Conservation (phyloP, 2,329 filamentous ascomycete genomes). For the Lachnellula suecica region DNA sequence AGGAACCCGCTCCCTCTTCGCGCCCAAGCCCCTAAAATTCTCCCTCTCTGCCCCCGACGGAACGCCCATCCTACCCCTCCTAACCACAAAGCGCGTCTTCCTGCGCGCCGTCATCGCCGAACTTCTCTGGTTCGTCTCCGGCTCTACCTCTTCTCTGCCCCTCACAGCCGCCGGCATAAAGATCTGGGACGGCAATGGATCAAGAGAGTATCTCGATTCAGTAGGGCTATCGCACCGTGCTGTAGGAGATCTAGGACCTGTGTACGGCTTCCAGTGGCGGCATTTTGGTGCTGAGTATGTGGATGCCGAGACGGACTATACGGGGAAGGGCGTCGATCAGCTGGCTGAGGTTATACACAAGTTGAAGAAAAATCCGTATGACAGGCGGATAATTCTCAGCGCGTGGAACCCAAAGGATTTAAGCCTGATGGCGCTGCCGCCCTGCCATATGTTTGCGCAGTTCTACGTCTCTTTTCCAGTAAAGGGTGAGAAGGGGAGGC, state of each 20-base stretch:
- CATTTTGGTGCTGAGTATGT: slow-evolving; percentile 93
- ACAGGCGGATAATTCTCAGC: slow-evolving; percentile 83
- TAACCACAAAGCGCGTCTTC: slow-evolving; percentile 97
- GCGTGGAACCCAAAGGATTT: slow-evolving; percentile 94
- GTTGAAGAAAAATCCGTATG: slow-evolving; percentile 79
- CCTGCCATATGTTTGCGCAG: slow-evolving; percentile 97
- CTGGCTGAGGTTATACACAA: slow-evolving; percentile 88
- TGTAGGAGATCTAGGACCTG: slow-evolving; percentile 87
- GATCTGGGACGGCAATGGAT: slow-evolving; percentile 98
- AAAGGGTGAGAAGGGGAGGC: slow-evolving; percentile 55
- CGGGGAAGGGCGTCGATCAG: slow-evolving; percentile 88
- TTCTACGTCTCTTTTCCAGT: slow-evolving; percentile 55
- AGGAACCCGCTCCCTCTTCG: slow-evolving; percentile 87
- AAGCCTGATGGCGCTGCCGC: slow-evolving; percentile 85
- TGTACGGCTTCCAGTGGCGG: slow-evolving; percentile 98
- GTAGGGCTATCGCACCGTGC: slow-evolving; percentile 79
- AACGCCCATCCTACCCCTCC: slow-evolving; percentile 75
- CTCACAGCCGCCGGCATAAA: slow-evolving; percentile 81
- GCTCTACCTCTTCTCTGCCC: slow-evolving; percentile 74
- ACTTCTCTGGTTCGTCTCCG: slow-evolving; percentile 92
- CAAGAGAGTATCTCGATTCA: slow-evolving; percentile 83
- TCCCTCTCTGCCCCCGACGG: slow-evolving; percentile 63
- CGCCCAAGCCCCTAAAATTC: slow-evolving; percentile 84
- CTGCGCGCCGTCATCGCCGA: slow-evolving; percentile 86
- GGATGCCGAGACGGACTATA: slow-evolving; percentile 77